Evolutionary conservation across 2,329 filamentous ascomycete genomes (phyloP), one percentile per base, ranked within the genome.

Genomic region (Cladosporium sp.): DNA sequence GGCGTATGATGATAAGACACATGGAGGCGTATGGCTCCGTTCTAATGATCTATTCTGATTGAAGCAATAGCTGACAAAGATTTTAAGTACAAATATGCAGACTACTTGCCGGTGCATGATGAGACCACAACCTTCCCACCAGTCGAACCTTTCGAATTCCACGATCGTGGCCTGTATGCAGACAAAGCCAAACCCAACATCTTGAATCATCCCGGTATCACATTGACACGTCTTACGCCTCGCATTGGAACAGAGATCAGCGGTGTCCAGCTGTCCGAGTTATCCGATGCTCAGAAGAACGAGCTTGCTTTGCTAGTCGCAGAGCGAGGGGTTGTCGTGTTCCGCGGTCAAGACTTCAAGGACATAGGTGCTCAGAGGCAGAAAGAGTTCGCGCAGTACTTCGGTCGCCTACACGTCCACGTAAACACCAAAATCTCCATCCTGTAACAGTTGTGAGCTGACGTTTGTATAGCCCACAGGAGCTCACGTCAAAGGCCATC

Each of bases 161-260:
- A 86, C 68, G 91, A 94, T 63, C 90, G 90, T 71, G 91, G 90
- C 70, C 88, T 89, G 71, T 88, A 92, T 70, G 91, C 91, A 57
- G 89, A 93, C 73, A 80, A 85, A 2, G 79, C 82, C 1, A 92
- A 89, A 72, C 84, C 87, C 0, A 90, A 93, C 68, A 85, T 94
- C 1, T 80, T 94, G 1, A 60, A 60, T 28, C 36, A 43, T 60
- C 23, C 34, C 13, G 43, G 58, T 13, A 60, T 46, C 14, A 7
- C 51, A 18, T 28, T 60, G 18, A 60, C 58, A 14, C 58, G 36
- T 28, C 60, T 63, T 1, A 43, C 60, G 7, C 32, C 49, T 21
- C 60, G 21, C 60, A 46, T 63, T 8, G 60, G 60, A 91, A 88
- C 86, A 0, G 86, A 89, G 72, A 86, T 89, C 48, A 83, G 86